These are phyloP conservation scores for Avena sativa DNA, from an alignment of 176 grass and related monocot species.

Conservation along the genomic window DNA sequence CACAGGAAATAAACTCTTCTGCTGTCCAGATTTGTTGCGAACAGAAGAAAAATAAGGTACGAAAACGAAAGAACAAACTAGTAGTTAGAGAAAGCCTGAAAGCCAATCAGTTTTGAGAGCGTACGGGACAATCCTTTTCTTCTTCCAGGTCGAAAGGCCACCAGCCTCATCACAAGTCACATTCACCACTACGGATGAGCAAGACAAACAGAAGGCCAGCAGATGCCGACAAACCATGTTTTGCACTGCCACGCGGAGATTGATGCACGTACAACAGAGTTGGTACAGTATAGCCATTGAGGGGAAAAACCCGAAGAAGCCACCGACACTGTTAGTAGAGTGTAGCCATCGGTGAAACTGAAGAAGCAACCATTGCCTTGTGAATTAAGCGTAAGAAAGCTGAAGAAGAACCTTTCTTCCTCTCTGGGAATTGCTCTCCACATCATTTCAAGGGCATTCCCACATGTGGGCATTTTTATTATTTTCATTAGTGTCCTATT, in stretches of 20 bases:
- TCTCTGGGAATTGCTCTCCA: not conserved
- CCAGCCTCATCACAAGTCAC: conserved; percentile 15
- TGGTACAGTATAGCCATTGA: not conserved
- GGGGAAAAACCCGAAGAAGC: not conserved
- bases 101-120: conserved; percentile 17
- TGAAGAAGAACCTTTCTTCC: not conserved
- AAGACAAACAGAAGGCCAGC: not conserved
- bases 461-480: not conserved
- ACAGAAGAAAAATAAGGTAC: not conserved
- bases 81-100: conserved; percentile 6
- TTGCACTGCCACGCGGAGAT: not conserved
- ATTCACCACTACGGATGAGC: not conserved
- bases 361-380: conserved; percentile 35
- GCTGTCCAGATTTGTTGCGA: not conserved
- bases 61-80: not conserved
- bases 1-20: not conserved
- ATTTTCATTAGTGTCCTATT: not conserved
- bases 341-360: conserved; percentile 24
- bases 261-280: not conserved
- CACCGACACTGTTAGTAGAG: conserved; percentile 18
- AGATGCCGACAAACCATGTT: conserved; percentile 1
- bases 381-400: not conserved
- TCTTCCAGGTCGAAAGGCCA: conserved; percentile 41
- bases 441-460: not conserved
- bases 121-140: not conserved